Base-by-base conservation (phyloP, 2,329 filamentous ascomycete species). In the Colletotrichum agaves region DNA sequence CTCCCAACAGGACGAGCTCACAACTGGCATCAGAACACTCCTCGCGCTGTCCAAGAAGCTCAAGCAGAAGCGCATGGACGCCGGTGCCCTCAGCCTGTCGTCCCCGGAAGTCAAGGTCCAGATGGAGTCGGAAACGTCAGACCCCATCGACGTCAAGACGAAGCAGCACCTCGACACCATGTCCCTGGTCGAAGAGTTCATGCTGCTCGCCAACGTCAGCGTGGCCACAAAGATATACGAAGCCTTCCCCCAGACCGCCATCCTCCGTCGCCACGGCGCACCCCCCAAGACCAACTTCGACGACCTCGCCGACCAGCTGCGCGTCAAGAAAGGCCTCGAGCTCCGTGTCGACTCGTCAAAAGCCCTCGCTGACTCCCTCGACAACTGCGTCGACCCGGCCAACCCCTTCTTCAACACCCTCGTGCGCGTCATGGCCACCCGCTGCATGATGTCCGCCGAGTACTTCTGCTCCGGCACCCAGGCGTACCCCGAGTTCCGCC, bases 391-490 rank as follows among this genome's bases (percentile, higher is more conserved):
- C 53, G 94, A 98, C 75, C 81, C 89, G 0, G 77, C 83, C 10
- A 93, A 98, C 74, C 93, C 95, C 31, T 99, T 98, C 84, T 98
- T 99, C 87, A 99, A 99, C 85, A 99, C 95, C 2, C 89, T 99
- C 23, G 91, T 99, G 73, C 93, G 96, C 77, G 97, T 99, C 81
- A 92, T 99, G 83, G 96, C 96, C 10, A 99, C 96, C 8, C 91
- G 96, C 21, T 99, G 96, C 87, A 99, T 99, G 96, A 97, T 97
- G 85, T 96, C 93, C 61, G 96, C 96, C 70, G 96, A 99, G 81
- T 99, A 99, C 82, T 99, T 99, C 81, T 96, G 93, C 81, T 93
- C 95, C 0, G 96, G 96, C 68, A 94, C 94, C 6, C 94, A 98
- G 78, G 89, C 94, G 0, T 95, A 96, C 78, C 91, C 93, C 0